Percentiles rank a stretch among this genome's conserved stretches.
Evolutionary conservation across 805 yeast species (phyloP).

Genomic region (Wickerhamomyces canadensis): DNA sequence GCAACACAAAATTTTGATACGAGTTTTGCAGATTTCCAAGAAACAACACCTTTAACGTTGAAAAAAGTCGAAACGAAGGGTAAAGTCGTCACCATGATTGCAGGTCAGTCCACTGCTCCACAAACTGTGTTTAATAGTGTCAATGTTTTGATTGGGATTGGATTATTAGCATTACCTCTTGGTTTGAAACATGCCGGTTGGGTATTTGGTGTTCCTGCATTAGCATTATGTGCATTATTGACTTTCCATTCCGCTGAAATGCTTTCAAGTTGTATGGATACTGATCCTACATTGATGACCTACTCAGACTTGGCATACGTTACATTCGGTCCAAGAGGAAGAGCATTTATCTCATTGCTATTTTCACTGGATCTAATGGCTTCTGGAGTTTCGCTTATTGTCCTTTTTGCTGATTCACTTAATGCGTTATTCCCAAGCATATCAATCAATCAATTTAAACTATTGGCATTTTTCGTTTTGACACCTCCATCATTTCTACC

Average conservation of each 20-base stretch:
- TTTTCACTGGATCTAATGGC: constrained; percentile 78
- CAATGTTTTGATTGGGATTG: constrained; percentile 72
- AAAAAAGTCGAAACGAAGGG: constrained; percentile 73
- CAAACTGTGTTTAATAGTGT: constrained; percentile 76
- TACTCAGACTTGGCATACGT: constrained; percentile 87
- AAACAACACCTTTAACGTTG: constrained; percentile 46
- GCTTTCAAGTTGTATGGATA: constrained; percentile 69
- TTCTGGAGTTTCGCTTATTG: constrained; percentile 74
- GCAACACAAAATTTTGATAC: constrained; percentile 28
- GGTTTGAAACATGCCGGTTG: constrained; percentile 72
- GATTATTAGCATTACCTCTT: constrained; percentile 66
- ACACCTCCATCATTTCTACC: constrained; percentile 84
- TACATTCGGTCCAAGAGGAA: constrained; percentile 75
- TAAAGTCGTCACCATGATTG: constrained; percentile 59
- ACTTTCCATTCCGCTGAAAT: constrained; percentile 77
- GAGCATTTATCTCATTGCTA: constrained; percentile 64
- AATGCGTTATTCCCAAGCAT: constrained; percentile 57
- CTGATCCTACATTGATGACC: constrained; percentile 75
- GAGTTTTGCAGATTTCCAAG: constrained; percentile 41
- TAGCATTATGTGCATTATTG: constrained; percentile 54
- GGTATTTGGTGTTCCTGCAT: constrained; percentile 56
- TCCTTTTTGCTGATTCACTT: constrained; percentile 81
- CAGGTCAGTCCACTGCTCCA: constrained; percentile 77
- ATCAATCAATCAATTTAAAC: constrained; percentile 52
- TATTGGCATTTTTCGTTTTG: constrained; percentile 60